Conservation (phyloP, 108 stramenopile species). For the Schizochytrium sp. region DNA sequence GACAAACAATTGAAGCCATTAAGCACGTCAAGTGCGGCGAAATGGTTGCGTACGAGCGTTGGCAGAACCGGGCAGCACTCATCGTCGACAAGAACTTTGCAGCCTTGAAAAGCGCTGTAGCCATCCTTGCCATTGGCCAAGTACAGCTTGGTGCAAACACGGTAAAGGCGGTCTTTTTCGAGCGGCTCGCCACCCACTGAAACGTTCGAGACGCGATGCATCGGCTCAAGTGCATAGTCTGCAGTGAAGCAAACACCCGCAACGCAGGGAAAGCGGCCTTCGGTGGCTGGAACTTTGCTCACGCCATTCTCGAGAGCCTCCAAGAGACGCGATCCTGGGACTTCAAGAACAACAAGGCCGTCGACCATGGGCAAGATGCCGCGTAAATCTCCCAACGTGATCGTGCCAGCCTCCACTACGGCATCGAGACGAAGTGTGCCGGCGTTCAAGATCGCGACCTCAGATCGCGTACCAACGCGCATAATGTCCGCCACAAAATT, state of each 20-base stretch:
- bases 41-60: constrained; percentile 38
- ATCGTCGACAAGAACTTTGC: constrained; percentile 38
- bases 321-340: constrained; percentile 37
- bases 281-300: constrained; percentile 40
- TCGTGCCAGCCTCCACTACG: constrained; percentile 14
- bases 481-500: constrained; percentile 48
- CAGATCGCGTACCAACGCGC: background rate
- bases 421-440: constrained; percentile 46
- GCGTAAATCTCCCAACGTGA: constrained; percentile 21
- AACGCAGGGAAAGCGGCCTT: constrained; percentile 48
- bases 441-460: constrained; percentile 39
- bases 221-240: constrained; percentile 29
- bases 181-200: constrained; percentile 10
- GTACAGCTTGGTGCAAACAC: constrained; percentile 34
- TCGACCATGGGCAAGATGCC: constrained; percentile 30
- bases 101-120: constrained; percentile 30
- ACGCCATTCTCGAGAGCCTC: constrained; percentile 55
- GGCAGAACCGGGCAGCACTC: constrained; percentile 41
- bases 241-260: constrained; percentile 44
- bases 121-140: constrained; percentile 48
- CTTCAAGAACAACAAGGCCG: constrained; percentile 26
- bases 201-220: constrained; percentile 27
- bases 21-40: constrained; percentile 34
- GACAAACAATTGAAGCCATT: constrained; percentile 17
- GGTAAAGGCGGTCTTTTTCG: constrained; percentile 29